Evolutionary conservation across 257 asterid species (phyloP), one percentile per base, ranked within the genome.

Genomic region (Nyctanthes arbortristis): DNA sequence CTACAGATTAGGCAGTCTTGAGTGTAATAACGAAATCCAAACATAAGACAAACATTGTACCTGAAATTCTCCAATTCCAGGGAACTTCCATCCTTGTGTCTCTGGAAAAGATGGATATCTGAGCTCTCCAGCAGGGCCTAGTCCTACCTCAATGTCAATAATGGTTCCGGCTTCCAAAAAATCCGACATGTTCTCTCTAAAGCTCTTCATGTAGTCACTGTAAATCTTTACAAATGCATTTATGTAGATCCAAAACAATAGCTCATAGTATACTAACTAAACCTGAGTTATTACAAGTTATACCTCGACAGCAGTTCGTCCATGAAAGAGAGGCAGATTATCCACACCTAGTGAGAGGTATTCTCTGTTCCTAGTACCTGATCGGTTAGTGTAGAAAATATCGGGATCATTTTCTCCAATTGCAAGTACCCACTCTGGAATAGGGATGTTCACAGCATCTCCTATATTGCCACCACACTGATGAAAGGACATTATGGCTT

Each of bases 61-160:
- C 80, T 87, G 96, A 63, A 90, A 90, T 76, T 90, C 96, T 67
- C 97, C 97, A n/a, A 88, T 85, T 22, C 97, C 96, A 0, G 98
- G 98, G 75, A 79, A 92, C 32, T 33, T 29, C 98, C 97, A 90
- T 60, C 97, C 98, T 36, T 84, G 95, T 61, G 85, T 74, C 79
- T 84, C 79, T 22, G 88, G 87, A 66, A 88, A 90, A 2, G 98
- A 88, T 1, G 98, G 97, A 64, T 88, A 92, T 52, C 96, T 77
- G 52, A 92, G 93, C 68, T 92, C 97, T 20, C 98, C 98, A 0
- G 96, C 95, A 14, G 98, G 97, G 40, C 98, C 98, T 37, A 90
- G 76, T 63, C 98, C 98, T 5, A 88, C 87, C 78, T 92, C 98
- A 69, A 90, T 72, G 77, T 92, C 98, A 3, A 87, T 71, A 25